Evolutionary conservation across 2,329 filamentous ascomycete species (phyloP).

Genomic region (Cryphonectria nitschkei): DNA sequence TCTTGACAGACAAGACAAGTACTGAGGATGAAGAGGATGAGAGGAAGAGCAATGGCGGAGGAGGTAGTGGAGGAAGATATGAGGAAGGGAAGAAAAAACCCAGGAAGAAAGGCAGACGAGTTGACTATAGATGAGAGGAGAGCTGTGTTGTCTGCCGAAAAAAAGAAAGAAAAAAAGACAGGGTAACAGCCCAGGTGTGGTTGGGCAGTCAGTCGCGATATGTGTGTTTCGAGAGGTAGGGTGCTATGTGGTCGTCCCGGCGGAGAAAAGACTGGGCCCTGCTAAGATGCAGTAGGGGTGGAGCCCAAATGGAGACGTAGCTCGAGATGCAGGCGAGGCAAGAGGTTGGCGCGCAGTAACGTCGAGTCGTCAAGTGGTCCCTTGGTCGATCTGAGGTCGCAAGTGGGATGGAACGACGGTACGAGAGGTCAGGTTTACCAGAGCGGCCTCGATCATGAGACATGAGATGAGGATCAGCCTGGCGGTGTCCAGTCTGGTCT

Average conservation of each 20-base stretch:
- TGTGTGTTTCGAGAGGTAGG: slow-evolving; percentile 24
- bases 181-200: slow-evolving; percentile 17
- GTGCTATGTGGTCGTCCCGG: slow-evolving; percentile 8
- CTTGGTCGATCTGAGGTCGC: slow-evolving; percentile 21
- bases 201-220: slow-evolving; percentile 30
- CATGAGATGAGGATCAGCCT: slow-evolving; percentile 20
- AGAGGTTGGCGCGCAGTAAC: slow-evolving; percentile 22
- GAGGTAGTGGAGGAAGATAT: neutral
- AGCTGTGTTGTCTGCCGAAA: slow-evolving; percentile 18
- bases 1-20: slow-evolving; percentile 3
- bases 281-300: slow-evolving; percentile 28
- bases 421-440: slow-evolving; percentile 22
- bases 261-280: slow-evolving; percentile 22
- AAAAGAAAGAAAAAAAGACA: neutral
- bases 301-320: slow-evolving; percentile 29
- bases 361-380: slow-evolving; percentile 23
- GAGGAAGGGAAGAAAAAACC: slow-evolving; percentile 3
- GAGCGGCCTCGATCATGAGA: slow-evolving; percentile 23
- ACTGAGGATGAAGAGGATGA: slow-evolving; percentile 1
- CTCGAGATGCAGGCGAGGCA: slow-evolving; percentile 25
- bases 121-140: slow-evolving; percentile 11
- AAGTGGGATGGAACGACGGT: slow-evolving; percentile 13
- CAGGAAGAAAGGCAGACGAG: slow-evolving; percentile 15
- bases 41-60: neutral
- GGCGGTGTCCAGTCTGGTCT: neutral